Conservation (phyloP, 148 eudicot genomes). For the Fagopyrum homotropicum region DNA sequence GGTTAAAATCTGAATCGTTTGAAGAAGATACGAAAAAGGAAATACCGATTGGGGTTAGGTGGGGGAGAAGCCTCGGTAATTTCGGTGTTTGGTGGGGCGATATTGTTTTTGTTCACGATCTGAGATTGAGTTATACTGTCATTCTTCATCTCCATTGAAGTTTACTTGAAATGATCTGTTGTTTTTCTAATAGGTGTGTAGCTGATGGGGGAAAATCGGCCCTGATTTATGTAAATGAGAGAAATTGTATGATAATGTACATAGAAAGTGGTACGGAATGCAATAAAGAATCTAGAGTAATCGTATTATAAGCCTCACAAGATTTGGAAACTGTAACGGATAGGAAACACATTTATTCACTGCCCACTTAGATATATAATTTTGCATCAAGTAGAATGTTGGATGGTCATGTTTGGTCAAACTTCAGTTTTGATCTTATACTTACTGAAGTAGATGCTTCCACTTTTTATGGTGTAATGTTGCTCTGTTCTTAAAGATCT, state of each 20-base stretch:
- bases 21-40: background rate
- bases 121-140: background rate
- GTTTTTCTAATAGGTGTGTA: background rate
- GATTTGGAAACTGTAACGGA: background rate
- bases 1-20: background rate
- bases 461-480: background rate
- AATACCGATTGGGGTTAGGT: background rate
- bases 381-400: background rate
- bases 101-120: background rate
- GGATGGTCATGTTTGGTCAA: background rate
- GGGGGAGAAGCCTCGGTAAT: background rate
- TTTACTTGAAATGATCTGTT: background rate
- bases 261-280: background rate
- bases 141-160: background rate
- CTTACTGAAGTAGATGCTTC: background rate
- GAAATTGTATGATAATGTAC: background rate
- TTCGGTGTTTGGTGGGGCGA: background rate
- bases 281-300: background rate
- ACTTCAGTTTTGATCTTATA: background rate
- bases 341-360: background rate
- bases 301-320: background rate
- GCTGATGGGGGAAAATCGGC: background rate
- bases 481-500: background rate
- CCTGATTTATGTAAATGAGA: background rate
- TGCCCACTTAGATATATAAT: background rate